Evolutionary conservation across 2,329 filamentous ascomycete species (phyloP).

Genomic region (Diaporthe amygdali): DNA sequence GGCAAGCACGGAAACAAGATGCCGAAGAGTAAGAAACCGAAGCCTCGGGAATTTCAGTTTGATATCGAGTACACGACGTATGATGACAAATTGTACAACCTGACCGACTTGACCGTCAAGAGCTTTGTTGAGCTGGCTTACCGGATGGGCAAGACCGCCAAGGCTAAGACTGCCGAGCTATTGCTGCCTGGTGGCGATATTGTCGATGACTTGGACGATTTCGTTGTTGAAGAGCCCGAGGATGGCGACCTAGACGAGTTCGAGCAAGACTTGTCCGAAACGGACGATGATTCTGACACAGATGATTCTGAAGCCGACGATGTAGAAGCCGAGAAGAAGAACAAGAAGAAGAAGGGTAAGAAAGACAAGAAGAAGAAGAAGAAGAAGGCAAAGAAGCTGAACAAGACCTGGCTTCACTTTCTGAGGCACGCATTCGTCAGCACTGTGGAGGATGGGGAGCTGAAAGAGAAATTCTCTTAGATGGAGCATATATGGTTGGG

Average conservation of each 20-base stretch:
- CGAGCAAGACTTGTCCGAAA: slow-evolving; percentile 32
- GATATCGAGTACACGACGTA: slow-evolving; percentile 88
- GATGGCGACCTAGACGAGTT: slow-evolving; percentile 19
- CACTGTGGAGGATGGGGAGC: slow-evolving; percentile 69
- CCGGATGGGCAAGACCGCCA: slow-evolving; percentile 67
- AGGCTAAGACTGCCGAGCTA: slow-evolving; percentile 27
- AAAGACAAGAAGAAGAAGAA: slow-evolving; percentile 52
- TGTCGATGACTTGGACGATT: slow-evolving; percentile 8
- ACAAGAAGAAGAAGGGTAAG: slow-evolving; percentile 48
- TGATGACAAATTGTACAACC: slow-evolving; percentile 73
- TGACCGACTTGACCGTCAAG: slow-evolving; percentile 83
- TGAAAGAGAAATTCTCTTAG: slow-evolving; percentile 48
- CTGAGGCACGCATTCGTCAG: slow-evolving; percentile 80
- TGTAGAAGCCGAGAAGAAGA: slow-evolving; percentile 37
- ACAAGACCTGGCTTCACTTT: slow-evolving; percentile 80
- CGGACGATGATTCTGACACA: slow-evolving; percentile 35
- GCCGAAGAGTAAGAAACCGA: slow-evolving; percentile 56
- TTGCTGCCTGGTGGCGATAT: slow-evolving; percentile 15
- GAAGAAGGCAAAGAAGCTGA: slow-evolving; percentile 60
- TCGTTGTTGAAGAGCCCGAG: slow-evolving; percentile 23
- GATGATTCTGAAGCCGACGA: slow-evolving; percentile 32
- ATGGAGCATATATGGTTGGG: neutral
- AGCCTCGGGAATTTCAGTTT: slow-evolving; percentile 71
- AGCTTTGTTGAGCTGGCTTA: slow-evolving; percentile 82
- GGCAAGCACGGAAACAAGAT: slow-evolving; percentile 68